Evolutionary conservation across 2,329 filamentous ascomycete species (phyloP).

Genomic region (Hymenotorrendiella dingleyae): DNA sequence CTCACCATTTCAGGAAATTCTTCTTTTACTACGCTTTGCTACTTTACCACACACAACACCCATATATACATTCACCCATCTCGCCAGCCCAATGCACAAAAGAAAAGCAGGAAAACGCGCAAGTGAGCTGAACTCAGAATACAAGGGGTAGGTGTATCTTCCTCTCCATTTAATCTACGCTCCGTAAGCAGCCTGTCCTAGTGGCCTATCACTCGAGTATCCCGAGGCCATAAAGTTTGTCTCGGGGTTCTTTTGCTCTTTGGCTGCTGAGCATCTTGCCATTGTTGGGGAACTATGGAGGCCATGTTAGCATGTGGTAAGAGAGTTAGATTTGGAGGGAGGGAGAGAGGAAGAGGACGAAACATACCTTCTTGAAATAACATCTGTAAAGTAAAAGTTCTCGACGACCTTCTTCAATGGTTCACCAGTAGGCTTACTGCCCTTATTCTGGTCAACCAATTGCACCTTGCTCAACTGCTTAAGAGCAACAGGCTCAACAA

Average conservation of each 20-base stretch:
- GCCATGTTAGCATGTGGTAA: neutral
- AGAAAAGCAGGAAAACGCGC: too few species aligned
- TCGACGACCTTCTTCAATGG: constrained; percentile 81
- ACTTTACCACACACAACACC: too few species aligned
- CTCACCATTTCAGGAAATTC: constrained; percentile 3
- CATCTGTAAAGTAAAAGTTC: constrained; percentile 98
- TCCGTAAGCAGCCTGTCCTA: constrained; percentile 29
- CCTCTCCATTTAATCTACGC: too few species aligned
- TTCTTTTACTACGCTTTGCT: constrained; percentile 22
- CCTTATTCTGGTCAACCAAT: constrained; percentile 94
- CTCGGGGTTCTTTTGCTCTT: constrained; percentile 72
- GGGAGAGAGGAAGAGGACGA: neutral
- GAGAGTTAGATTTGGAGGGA: neutral
- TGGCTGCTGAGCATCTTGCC: constrained; percentile 93
- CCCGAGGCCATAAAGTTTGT: constrained; percentile 76
- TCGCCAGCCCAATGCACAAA: constrained; percentile 14
- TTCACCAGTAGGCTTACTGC: constrained; percentile 62
- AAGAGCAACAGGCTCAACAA: constrained; percentile 76
- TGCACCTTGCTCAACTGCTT: constrained; percentile 82
- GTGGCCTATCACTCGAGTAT: constrained; percentile 32
- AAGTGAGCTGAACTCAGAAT: constrained; percentile 23
- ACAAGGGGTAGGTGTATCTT: constrained; percentile 22
- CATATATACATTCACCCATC: constrained; percentile 33
- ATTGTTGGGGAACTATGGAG: constrained; percentile 81
- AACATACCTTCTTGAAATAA: constrained; percentile 86